Percentiles rank a stretch among this genome's conserved stretches.
phyloP scores from a whole-genome alignment of 306 rosid species.

The Coriaria nepalensis region DNA sequence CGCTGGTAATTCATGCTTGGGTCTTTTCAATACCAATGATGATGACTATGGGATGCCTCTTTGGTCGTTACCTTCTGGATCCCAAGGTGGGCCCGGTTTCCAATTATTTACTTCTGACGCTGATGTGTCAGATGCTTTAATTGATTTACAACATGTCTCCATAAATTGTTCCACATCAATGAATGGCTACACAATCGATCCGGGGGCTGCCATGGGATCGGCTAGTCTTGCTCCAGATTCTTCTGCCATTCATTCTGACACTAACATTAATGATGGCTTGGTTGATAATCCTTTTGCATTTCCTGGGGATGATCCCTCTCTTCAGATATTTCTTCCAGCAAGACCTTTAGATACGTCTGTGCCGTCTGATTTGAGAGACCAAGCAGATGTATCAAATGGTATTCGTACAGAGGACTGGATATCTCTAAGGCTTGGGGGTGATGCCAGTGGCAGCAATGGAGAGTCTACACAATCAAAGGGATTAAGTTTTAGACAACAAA shows the following conservation, averaged over 20 bases:
- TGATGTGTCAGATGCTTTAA: conserved; percentile 59
- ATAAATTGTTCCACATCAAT: conserved; percentile 58
- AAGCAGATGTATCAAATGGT: conserved; percentile 63
- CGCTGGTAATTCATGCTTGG: conserved; percentile 55
- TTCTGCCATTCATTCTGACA: conserved; percentile 39
- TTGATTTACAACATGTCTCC: conserved; percentile 49
- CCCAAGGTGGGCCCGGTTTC: conserved; percentile 60
- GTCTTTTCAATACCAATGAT: conserved; percentile 44
- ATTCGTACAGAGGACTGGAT: conserved; percentile 78
- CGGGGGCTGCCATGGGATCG: conserved; percentile 55
- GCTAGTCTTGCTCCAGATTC: conserved; percentile 37
- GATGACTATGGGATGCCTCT: conserved; percentile 52
- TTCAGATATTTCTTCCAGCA: conserved; percentile 94
- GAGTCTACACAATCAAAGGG: conserved; percentile 39
- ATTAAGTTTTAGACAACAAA: conserved; percentile 41
- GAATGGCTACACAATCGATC: conserved; percentile 53
- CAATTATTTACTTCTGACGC: conserved; percentile 69
- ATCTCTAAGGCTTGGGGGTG: conserved; percentile 85
- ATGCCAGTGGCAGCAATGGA: conserved; percentile 43
- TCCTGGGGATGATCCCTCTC: conserved; percentile 80
- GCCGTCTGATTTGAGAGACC: conserved; percentile 67
- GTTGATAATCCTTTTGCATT: conserved; percentile 84
- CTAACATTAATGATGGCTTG: conserved; percentile 64
- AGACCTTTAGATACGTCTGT: conserved; percentile 56
- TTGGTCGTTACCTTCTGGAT: conserved; percentile 62